Base-by-base conservation (phyloP, 805 yeast species). In the Sugiyamaella floridensis region DNA sequence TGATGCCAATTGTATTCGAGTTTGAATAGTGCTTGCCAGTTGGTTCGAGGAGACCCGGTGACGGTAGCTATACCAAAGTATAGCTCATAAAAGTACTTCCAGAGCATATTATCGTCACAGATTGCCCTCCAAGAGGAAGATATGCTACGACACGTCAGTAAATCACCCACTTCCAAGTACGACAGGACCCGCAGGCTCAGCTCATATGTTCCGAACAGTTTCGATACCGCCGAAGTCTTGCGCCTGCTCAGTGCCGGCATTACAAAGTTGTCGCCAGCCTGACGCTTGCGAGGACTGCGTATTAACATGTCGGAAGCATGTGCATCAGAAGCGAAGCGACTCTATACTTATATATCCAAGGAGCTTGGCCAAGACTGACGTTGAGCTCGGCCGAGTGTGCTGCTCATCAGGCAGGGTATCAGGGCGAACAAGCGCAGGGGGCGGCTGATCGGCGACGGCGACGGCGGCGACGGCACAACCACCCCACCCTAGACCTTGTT, bases 21-120 rank as follows among this genome's bases (percentile, higher is more conserved):
- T 20, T 18, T 43, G 48, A 50, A 54, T n/a, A 43, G 43, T 1
- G 49, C 42, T 20, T 51, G 47, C 56, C 56, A 54, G 29, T 32
- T 32, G 37, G n/a, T 10, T 32, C 37, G 37, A 5, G 12, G 37
- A 4, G 12, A 14, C 4, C 37, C n/a, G 9, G 8, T 3, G 37
- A 32, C 37, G n/a, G 37, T 32, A 4, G 37, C 37, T 11, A 32
- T 14, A 11, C 37, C 37, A 32, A 32, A 32, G 26, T n/a, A 18
- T 6, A 6, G 22, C 6, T 18, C 16, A 32, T 15, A 45, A 16
- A 45, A 32, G 11, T 16, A n/a, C n/a, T 32, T 15, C 48, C 48
- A 45, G 16, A 45, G 41, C 29, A 45, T 34, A 29, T 52, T 45
- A 16, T 54, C 55, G 22, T 22, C 40, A 18, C 50, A 40, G 11